These are phyloP conservation scores for Halenospora varia DNA, from an alignment of 495 filamentous ascomycete genomes.

Conservation along the genomic window DNA sequence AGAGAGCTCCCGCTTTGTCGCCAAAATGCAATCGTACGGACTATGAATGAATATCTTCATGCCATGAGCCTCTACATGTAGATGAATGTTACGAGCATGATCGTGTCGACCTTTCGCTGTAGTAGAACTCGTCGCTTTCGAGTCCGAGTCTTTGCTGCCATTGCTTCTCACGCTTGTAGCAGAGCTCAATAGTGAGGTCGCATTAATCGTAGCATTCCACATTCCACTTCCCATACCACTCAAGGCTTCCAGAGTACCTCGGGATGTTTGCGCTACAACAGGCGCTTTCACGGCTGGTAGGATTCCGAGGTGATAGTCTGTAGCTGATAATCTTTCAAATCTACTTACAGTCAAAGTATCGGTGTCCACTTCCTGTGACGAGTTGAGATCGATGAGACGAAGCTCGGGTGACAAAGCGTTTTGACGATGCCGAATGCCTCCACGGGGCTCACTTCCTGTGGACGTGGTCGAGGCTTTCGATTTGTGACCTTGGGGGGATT, in stretches of 20 bases:
- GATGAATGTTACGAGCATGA: conserved; percentile 29
- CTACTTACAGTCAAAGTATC: conserved; percentile 79
- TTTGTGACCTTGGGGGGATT: conserved; percentile 23
- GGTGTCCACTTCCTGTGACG: conserved; percentile 70
- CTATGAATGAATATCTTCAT: conserved; percentile 95
- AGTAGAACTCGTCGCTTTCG: conserved; percentile 34
- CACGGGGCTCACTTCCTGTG: conserved; percentile 46
- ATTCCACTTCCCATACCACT: conserved; percentile 54
- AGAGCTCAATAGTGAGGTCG: conserved; percentile 79
- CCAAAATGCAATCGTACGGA: conserved; percentile 89
- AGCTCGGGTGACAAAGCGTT: conserved; percentile 83
- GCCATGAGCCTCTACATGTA: conserved; percentile 55
- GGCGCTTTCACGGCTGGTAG: conserved; percentile 67
- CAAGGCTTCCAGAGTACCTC: conserved; percentile 64
- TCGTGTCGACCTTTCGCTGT: conserved; percentile 30
- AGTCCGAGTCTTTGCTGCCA: conserved; percentile 48
- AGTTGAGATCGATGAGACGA: conserved; percentile 81
- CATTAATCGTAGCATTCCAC: conserved; percentile 81
- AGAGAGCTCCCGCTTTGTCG: conserved; percentile 74
- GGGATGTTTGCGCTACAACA: conserved; percentile 53
- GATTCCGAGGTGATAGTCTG: conserved; percentile 87
- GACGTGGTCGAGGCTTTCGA: conserved; percentile 36
- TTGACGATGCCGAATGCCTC: conserved; percentile 59
- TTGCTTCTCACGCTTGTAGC: conserved; percentile 76
- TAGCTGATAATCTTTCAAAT: conserved; percentile 79